phyloP scores from a whole-genome alignment of 2,329 filamentous ascomycete genomes.

The Raffaelea ambrosiae region DNA sequence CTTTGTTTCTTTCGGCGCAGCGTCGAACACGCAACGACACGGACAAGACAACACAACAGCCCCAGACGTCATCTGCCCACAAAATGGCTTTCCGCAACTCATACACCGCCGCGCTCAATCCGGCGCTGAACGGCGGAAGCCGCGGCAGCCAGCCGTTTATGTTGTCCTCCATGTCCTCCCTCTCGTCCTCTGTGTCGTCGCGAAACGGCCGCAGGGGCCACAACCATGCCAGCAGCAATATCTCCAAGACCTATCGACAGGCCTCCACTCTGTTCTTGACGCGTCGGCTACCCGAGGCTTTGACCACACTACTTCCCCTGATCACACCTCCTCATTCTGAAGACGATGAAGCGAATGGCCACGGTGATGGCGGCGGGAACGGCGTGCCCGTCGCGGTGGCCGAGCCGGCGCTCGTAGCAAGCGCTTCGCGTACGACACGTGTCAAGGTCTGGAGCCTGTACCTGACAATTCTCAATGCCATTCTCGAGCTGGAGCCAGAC shows the following conservation, averaged over 20 bases:
- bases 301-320: constrained; percentile 76
- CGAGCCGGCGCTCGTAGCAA: constrained; percentile 65
- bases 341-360: background rate
- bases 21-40: too few relatives aligned
- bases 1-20: background rate
- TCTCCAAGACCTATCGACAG: constrained; percentile 90
- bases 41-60: background rate
- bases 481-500: constrained; percentile 79
- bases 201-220: constrained; percentile 37
- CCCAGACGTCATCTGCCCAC: background rate
- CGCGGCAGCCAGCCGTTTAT: constrained; percentile 21
- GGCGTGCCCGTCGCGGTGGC: constrained; percentile 25
- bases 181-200: constrained; percentile 54
- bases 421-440: constrained; percentile 70
- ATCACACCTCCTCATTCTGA: constrained; percentile 49
- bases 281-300: constrained; percentile 80
- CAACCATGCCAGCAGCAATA: constrained; percentile 32
- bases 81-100: constrained; percentile 36
- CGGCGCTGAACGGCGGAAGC: constrained; percentile 35
- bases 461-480: constrained; percentile 83
- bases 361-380: constrained; percentile 24
- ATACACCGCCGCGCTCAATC: constrained; percentile 34
- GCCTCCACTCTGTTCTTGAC: constrained; percentile 92
- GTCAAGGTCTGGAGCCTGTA: constrained; percentile 98
- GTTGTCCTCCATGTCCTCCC: constrained; percentile 47